phyloP scores from a whole-genome alignment of 208 protist species.

The Tritrichomonas musculus region DNA sequence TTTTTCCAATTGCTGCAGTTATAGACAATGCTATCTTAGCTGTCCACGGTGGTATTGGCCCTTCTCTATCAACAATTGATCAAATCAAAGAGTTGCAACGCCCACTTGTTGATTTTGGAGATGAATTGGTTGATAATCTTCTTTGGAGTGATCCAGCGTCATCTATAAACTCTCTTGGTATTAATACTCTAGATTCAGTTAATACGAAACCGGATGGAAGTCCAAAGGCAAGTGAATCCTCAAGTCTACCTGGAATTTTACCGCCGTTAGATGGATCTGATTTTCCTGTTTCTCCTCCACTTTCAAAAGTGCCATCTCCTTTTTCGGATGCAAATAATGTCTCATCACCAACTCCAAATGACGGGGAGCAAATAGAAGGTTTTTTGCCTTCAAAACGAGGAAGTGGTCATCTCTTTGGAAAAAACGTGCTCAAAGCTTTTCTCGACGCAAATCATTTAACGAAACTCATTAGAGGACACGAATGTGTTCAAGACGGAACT shows the following conservation, averaged over 20 bases:
- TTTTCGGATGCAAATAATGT: no score
- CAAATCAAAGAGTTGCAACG: background rate
- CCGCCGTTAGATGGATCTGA: no score
- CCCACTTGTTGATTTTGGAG: background rate
- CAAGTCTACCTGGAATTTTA: no score
- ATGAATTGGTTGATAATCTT: background rate
- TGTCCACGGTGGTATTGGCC: constrained; percentile 1
- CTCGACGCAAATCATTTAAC: background rate
- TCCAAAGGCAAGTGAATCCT: no score
- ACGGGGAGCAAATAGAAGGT: background rate
- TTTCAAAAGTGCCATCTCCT: no score
- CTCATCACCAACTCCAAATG: no score
- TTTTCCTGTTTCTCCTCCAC: no score
- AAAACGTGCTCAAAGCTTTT: background rate
- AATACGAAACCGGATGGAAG: no score
- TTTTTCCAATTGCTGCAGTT: background rate
- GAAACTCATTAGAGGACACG: background rate
- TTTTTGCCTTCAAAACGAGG: background rate
- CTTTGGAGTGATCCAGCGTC: background rate
- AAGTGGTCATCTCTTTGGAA: background rate
- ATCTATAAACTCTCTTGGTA: no score
- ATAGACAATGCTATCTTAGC: background rate
- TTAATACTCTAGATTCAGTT: no score
- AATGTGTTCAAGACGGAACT: background rate
- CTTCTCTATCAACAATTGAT: background rate